These are phyloP conservation scores for Clarireedia hainanense DNA, from an alignment of 2,329 filamentous ascomycete species.

Conservation along the genomic window DNA sequence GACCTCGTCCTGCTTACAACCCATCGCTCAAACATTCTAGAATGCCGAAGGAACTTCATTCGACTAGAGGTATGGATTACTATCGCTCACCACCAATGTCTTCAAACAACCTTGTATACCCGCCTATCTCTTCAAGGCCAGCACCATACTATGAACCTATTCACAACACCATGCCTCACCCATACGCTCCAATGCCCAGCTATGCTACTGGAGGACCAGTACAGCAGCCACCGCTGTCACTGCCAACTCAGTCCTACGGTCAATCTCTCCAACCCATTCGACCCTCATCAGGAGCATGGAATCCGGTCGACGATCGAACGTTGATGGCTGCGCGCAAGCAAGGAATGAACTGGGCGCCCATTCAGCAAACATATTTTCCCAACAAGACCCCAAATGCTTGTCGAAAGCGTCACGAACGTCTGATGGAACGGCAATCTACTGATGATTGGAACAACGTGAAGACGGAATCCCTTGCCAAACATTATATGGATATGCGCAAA, in stretches of 20 bases:
- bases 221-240: conserved; percentile 9
- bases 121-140: conserved; percentile 1
- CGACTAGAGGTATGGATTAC: conserved; percentile 6
- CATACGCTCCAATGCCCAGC: conserved; percentile 4
- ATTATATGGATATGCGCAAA: conserved; percentile 72
- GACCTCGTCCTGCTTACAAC: neutral
- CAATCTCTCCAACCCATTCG: conserved; percentile 29
- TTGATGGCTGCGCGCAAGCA: conserved; percentile 64
- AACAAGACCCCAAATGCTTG: conserved; percentile 65
- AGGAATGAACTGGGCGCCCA: conserved; percentile 77
- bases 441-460: conserved; percentile 69
- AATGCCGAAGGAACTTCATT: conserved; percentile 7
- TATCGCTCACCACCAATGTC: conserved; percentile 8
- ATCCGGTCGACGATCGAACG: conserved; percentile 62
- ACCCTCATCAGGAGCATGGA: conserved; percentile 63
- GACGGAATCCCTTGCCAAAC: conserved; percentile 64
- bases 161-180: neutral
- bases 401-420: conserved; percentile 78
- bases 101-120: conserved; percentile 3
- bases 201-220: conserved; percentile 15
- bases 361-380: conserved; percentile 68
- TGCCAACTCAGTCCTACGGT: conserved; percentile 6
- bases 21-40: neutral
- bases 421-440: conserved; percentile 58
- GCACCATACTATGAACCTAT: conserved; percentile 9